Base-by-base conservation (phyloP, 306 rosid genomes). In the Begonia peltatifolia region DNA sequence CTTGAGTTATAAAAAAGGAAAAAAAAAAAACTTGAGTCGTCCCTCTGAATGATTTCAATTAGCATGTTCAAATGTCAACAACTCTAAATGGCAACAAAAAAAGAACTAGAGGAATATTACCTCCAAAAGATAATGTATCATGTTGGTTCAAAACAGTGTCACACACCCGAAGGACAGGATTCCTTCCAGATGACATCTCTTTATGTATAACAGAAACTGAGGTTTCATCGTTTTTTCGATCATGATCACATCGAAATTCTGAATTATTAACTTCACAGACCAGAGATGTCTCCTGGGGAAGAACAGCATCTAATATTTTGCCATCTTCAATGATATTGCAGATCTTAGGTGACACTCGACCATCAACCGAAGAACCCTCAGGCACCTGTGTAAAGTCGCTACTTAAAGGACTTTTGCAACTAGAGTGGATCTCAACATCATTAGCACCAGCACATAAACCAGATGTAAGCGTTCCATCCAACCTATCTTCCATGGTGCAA, bases 91-190 rank as follows among this genome's bases (percentile, higher is more conserved):
- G 38, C 38, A 30, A 30, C 38, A 30, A 30, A 30, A 25, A 30
- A 30, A 7, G 38, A 30, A 30, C 9, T 30, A 4, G 38, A 30
- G 3, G 38, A 30, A 7, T 30, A 30, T 44, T 44, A 44, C 48
- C 48, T 44, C 14, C 48, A 44, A 11, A 44, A 44, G 12, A 44
- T 44, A n/a, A 50, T 35, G 57, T 56, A 69, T 74, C 70, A 54
- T 43, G 63, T 52, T 65, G 76, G 60, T 54, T 59, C 52, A 9
- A n/a, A 63, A 50, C 68, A 57, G 87, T 67, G 65, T 68, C 57
- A 81, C 94, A 90, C 43, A 86, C 71, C 58, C 23, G 79, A 61
- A 90, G 94, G 62, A 53, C 61, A 50, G 60, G 59, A 20, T 59
- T 60, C 52, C 67, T 74, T 30, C 57, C 61, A 56, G 77, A 59